These are phyloP conservation scores for Tolypocladium paradoxum DNA, from an alignment of 2,329 filamentous ascomycete species.

Conservation along the genomic window DNA sequence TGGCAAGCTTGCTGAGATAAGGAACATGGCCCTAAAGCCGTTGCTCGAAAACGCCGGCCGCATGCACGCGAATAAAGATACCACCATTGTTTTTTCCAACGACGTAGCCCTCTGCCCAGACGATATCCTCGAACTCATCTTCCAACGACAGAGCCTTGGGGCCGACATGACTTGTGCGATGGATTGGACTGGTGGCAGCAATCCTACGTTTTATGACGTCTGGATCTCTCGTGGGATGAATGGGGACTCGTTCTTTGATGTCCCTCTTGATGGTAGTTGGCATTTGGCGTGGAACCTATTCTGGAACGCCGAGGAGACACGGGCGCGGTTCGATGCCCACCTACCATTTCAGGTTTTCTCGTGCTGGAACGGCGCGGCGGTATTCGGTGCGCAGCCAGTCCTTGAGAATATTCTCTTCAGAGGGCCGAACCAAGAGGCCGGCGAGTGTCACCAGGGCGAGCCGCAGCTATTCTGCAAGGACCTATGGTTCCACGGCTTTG, in stretches of 20 bases:
- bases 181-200: slow-evolving; percentile 39
- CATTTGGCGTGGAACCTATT: slow-evolving; percentile 39
- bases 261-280: slow-evolving; percentile 39
- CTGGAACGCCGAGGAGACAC: slow-evolving; percentile 32
- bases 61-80: slow-evolving; percentile 19
- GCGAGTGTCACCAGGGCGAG: slow-evolving; percentile 44
- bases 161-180: slow-evolving; percentile 49
- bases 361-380: slow-evolving; percentile 49
- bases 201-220: slow-evolving; percentile 45
- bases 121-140: slow-evolving; percentile 45
- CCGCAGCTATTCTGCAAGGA: slow-evolving; percentile 47
- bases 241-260: slow-evolving; percentile 45
- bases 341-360: slow-evolving; percentile 49
- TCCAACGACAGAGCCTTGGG: slow-evolving; percentile 32
- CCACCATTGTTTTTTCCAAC: slow-evolving; percentile 42
- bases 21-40: slow-evolving; percentile 41
- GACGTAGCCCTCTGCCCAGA: slow-evolving; percentile 42
- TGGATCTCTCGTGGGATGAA: slow-evolving; percentile 42
- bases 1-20: slow-evolving; percentile 33
- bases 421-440: slow-evolving; percentile 9
- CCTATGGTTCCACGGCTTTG: slow-evolving; percentile 37
- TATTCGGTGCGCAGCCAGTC: slow-evolving; percentile 36
- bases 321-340: slow-evolving; percentile 18
- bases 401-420: slow-evolving; percentile 35
- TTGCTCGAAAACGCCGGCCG: slow-evolving; percentile 24